Evolutionary conservation across 2,329 filamentous ascomycete species (phyloP).

Genomic region (Apiospora malaysiana): DNA sequence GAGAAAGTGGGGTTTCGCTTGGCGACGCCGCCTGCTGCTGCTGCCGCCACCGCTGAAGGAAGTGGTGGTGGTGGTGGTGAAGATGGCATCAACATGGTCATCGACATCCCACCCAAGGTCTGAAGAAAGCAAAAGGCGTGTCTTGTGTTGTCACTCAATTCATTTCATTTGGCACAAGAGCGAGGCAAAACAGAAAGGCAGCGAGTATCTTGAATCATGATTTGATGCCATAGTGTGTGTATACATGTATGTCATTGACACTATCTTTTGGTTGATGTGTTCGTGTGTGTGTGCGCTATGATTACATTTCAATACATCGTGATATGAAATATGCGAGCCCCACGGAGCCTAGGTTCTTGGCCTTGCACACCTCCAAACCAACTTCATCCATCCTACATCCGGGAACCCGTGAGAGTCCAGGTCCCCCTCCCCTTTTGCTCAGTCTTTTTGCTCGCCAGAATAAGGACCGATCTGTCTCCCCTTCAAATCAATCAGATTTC

Average conservation of each 20-base stretch:
- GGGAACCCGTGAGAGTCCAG: neutral
- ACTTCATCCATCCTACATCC: neutral
- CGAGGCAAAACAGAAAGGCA: neutral
- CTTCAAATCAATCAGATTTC: neutral
- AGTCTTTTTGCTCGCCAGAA: neutral
- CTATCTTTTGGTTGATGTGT: neutral
- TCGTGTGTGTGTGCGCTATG: neutral
- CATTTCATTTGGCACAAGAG: neutral
- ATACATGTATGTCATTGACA: neutral
- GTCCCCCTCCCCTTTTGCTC: neutral
- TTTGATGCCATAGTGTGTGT: neutral
- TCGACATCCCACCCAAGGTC: conserved; percentile 36
- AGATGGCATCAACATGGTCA: conserved; percentile 49
- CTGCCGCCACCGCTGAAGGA: neutral
- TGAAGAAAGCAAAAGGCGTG: neutral
- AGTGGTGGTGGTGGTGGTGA: conserved; percentile 34
- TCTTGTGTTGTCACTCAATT: neutral
- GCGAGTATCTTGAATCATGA: neutral
- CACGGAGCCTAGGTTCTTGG: neutral
- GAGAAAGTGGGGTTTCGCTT: conserved; percentile 52
- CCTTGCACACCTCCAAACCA: neutral
- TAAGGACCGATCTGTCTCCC: neutral
- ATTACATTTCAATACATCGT: conserved; percentile 4
- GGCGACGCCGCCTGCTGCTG: conserved; percentile 33
- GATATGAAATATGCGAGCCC: neutral